Evolutionary conservation across 441 rosid species (phyloP), one percentile per base, ranked within the genome.

Genomic region (Breynia disticha): DNA sequence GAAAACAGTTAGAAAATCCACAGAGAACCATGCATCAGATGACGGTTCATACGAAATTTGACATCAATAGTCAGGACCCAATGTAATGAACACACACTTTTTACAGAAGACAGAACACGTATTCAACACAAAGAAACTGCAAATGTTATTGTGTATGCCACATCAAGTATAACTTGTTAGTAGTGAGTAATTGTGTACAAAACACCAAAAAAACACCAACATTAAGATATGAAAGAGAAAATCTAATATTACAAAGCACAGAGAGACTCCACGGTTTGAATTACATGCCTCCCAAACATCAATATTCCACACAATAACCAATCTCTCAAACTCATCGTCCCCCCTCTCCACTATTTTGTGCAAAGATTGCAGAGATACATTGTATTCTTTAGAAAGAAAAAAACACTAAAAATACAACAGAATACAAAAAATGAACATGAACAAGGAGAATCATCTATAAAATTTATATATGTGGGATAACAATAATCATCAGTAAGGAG

Each of bases 401-500:
- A 48, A 63, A 39, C 16, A 52, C 58, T 56, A 66, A n/a, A 54
- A 20, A 35, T 47, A 24, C 32, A n/a, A n/a, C n/a, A 24, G 32
- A 24, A 24, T 24, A 2, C n/a, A 44, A 56, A 61, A 46, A 67
- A 69, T 46, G 20, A 57, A 48, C 61, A 66, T 41, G 57, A 63
- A 69, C 63, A 61, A 61, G 39, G 56, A 70, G 68, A 58, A 58
- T 53, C 38, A 49, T 62, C 57, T 54, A 56, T 63, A 60, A 55
- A n/a, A 2, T 24, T 24, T 24, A 24, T 24, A 24, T 21, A 65
- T 39, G 51, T 20, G 57, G 21, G 46, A 44, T 11, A 50, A 60
- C 22, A 54, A 49, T 17, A 52, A 57, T 54, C 51, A 70, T 78
- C 82, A 91, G 77, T 76, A 79, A 64, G 94, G 93, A 51, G 81